Base-by-base conservation (phyloP, 2,329 filamentous ascomycete genomes). In the Chaetomiaceae sp. region DNA sequence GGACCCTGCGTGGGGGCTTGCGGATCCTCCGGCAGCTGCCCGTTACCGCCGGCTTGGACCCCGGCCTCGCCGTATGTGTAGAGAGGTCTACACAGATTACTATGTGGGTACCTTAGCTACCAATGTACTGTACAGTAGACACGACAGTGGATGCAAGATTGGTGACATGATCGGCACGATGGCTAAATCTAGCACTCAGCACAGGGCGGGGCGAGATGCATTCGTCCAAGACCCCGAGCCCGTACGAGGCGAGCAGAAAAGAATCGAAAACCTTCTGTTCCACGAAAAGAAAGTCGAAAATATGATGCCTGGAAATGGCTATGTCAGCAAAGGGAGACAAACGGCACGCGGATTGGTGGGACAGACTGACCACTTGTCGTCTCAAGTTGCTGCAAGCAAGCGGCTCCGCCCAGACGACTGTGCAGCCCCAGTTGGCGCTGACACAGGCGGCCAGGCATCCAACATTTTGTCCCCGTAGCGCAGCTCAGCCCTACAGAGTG, bases 401-500 rank as follows among this genome's bases (percentile, higher is more conserved):
- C 29, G 53, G 56, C 56, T 58, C 30, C 53, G 50, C 49, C 45
- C 36, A 45, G 18, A 21, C n/a, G 27, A 29, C 18, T 38, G 45
- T 51, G 49, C 46, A n/a, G 51, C 49, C 48, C 51, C 25, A 32
- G 30, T 18, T 52, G 45, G 40, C 40, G 57, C 57, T 57, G 37
- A 59, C 57, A 56, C 25, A 53, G 46, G 44, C 38, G n/a, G 36
- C 51, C 54, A 58, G 56, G 56, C 56, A 58, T 46, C 53, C 53
- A 56, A 34, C 45, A 33, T 47, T 40, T n/a, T 21, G 46, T 33
- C 23, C 49, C 27, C 11, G 43, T 43, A 20, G 37, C 37, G 23
- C 41, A 49, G 30, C 51, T 58, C 57, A 58, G 57, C 57, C 57
- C 48, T 58, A 58, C 29, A 32, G n/a, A 40, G 34, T 46, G 47